Base-by-base conservation (phyloP, 2,329 filamentous ascomycete genomes). In the Sclerotinia minor region DNA sequence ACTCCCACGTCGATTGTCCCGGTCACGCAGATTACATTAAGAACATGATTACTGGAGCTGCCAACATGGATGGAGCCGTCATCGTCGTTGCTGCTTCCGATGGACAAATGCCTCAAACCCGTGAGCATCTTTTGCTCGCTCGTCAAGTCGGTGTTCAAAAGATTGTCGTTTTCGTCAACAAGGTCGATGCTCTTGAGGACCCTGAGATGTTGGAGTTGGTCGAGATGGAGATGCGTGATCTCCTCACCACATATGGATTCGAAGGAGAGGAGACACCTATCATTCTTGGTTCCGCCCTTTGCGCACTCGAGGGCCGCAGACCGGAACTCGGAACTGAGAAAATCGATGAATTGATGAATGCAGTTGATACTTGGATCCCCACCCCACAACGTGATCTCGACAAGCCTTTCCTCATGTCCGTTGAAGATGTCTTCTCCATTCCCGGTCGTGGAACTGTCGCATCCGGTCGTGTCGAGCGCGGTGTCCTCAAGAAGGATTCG, bases 21-120 rank as follows among this genome's bases (percentile, higher is more conserved):
- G 95, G 95, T 83, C 95, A 99, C 90, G 95, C 95, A 82, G 95
- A 99, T 92, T 99, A 99, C 87, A 98, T 99, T 85, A 99, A 99
- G 89, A 99, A 99, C 90, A 99, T 99, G 95, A 99, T 99, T 81
- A 99, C 95, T 74, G 95, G 95, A 89, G 94, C 95, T 72, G 94
- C 96, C 77, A 96, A 93, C 85, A 99, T 99, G 95, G 95, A 99
- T 77, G 95, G 95, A 77, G 94, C 95, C 77, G 94, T 99, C 79
- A 97, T 99, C 77, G 95, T 99, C 74, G 96, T 99, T 76, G 96
- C 96, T 75, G 95, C 95, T 75, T 97, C 93, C 49, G 95, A 99
- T 79, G 95, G 95, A 79, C 96, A 99, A 84, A 99, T 99, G 95
- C 95, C 95, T 77, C 96, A 99, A 87, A 99, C 95, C 74, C 88